Evolutionary conservation across 805 yeast species (phyloP).

Genomic region (Wickerhamomyces alni): DNA sequence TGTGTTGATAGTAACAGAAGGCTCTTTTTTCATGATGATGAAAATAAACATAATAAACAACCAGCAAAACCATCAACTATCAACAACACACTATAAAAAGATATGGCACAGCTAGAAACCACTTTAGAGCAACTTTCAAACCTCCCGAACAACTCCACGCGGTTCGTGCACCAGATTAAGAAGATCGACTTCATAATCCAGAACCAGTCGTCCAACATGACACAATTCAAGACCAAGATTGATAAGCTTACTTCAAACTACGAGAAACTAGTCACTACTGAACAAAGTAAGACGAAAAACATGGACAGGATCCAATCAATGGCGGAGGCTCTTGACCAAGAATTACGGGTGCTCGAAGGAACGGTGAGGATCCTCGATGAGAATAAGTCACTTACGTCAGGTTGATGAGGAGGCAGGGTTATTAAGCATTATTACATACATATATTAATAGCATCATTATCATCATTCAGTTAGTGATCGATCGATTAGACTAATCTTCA

Average conservation of each 20-base stretch:
- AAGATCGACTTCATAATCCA: conserved; percentile 17
- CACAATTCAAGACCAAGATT: conserved; percentile 5
- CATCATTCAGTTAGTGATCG: too few species aligned
- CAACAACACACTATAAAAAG: too few species aligned
- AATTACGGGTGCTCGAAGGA: conserved; percentile 62
- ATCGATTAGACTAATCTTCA: too few species aligned
- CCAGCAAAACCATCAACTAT: too few species aligned
- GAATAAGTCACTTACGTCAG: conserved; percentile 16
- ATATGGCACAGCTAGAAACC: neutral
- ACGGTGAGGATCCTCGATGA: conserved; percentile 36
- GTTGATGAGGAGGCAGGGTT: too few species aligned
- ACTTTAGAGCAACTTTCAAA: neutral
- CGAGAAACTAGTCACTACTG: conserved; percentile 4
- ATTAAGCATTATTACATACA: too few species aligned
- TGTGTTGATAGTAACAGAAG: too few species aligned
- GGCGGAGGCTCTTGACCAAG: conserved; percentile 68
- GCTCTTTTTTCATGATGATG: too few species aligned
- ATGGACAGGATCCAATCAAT: conserved; percentile 40
- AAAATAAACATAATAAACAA: too few species aligned
- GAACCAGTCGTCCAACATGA: conserved; percentile 15
- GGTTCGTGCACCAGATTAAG: conserved; percentile 12
- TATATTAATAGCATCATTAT: too few species aligned
- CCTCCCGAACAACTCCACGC: conserved; percentile 2
- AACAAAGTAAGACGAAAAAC: conserved; percentile 3
- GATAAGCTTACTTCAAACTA: conserved; percentile 5